Conservation (phyloP, 2,329 filamentous ascomycete genomes). For the Emmonsia crescens region DNA sequence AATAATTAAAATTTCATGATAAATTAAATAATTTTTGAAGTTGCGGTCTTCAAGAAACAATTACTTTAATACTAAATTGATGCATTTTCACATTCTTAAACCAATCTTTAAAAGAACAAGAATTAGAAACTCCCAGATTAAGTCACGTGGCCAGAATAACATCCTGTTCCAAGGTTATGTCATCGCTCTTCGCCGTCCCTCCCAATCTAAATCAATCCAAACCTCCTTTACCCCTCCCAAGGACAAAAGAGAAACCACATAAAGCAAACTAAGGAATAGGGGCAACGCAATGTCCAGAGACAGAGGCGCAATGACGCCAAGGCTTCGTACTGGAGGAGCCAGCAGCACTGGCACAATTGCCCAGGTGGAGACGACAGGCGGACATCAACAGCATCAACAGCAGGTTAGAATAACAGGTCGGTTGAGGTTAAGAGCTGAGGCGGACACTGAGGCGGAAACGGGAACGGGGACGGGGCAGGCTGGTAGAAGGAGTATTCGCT, state of each 20-base stretch:
- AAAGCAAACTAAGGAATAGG: not conserved
- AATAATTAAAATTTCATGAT: no score
- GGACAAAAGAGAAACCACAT: not conserved
- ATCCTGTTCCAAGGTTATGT: no score
- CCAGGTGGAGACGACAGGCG: not conserved
- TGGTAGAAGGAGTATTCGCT: constrained; percentile 54
- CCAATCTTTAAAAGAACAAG: no score
- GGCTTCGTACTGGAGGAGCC: not conserved
- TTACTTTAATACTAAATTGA: no score
- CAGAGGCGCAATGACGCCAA: not conserved
- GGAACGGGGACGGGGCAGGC: not conserved
- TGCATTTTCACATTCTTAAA: no score
- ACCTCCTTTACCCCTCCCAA: not conserved
- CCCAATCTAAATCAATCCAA: not conserved
- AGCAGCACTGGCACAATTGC: not conserved
- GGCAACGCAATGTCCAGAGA: constrained; percentile 1
- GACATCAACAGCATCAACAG: not conserved
- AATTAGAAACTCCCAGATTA: no score
- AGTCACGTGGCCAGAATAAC: no score
- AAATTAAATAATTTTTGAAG: no score
- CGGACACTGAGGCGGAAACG: not conserved
- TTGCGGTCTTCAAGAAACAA: no score
- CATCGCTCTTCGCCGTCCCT: not conserved
- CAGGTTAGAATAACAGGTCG: constrained; percentile 2
- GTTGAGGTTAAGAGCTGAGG: constrained; percentile 11